Evolutionary conservation across 1,284 basidiomycete species (phyloP), one percentile per base, ranked within the genome.

Genomic region (Ustilago nuda): DNA sequence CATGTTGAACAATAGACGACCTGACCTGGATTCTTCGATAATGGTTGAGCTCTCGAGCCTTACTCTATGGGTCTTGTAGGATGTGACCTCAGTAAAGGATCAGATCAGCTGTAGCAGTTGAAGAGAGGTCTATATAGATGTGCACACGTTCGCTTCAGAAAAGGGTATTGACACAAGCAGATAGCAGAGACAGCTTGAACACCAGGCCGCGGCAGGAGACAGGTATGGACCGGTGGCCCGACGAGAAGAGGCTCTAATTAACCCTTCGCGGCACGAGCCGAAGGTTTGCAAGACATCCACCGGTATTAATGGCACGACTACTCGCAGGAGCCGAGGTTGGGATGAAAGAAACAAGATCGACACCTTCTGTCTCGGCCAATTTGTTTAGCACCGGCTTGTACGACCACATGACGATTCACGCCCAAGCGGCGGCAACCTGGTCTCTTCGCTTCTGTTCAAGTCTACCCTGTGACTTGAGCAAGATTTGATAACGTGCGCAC

Each of bases 1-100:
- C 65, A 66, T 66, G 17, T 60, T 48, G n/a, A 23, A 30, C 23
- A 13, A 23, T 27, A 32, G 27, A 9, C 23, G 48, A 11, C 37
- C 9, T 11, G 54, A n/a, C 6, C 33, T 56, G 9, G 37, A 39
- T 11, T 17, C 11, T 11, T 39, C 37, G 37, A 17, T 39, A 39
- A 39, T 17, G 11, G 9, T 39, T 39, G 37, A 39, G 15, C 11
- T 9, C 15, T 17, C 9, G 15, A 39, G 9, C 11, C 36, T 37
- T 37, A 37, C 8, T 7, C 9, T 37, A 37, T 9, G 36, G 36
- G 13, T 8, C 36, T 37, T 37, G 36, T 37, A 37, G 36, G 2
- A 3, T 27, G 23, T 27, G 23, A 27, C 23, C 23, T 27, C 23
- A 27, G 23, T 27, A 27, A 27, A 27, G 23, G 23, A 2, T 3